A percentile compares a stretch with the other conserved stretches of the same genome.
phyloP scores from a whole-genome alignment of 306 rosid genomes.

The Carpinus viminea region DNA sequence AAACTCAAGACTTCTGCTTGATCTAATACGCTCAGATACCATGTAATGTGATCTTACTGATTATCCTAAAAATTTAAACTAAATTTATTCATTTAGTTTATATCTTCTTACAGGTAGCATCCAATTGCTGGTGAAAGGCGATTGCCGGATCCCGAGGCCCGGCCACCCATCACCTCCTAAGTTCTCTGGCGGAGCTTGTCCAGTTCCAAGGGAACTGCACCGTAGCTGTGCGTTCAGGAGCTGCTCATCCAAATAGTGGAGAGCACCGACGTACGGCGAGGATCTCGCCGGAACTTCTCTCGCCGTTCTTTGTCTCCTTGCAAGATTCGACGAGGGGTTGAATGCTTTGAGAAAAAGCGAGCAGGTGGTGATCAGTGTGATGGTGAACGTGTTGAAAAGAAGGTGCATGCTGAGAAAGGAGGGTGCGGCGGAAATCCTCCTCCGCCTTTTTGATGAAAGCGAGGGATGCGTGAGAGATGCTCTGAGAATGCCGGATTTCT shows the following conservation, averaged over 20 bases:
- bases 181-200: constrained; percentile 73
- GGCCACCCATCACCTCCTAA: constrained; percentile 57
- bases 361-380: constrained; percentile 33
- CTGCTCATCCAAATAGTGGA: constrained; percentile 48
- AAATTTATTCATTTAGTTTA: no score
- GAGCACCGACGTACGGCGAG: constrained; percentile 32
- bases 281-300: constrained; percentile 69
- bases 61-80: no score
- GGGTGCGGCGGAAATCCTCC: constrained; percentile 73
- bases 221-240: constrained; percentile 65
- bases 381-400: constrained; percentile 62
- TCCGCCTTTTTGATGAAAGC: constrained; percentile 69
- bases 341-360: constrained; percentile 49
- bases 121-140: constrained; percentile 51
- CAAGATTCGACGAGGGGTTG: constrained; percentile 75
- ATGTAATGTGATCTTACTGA: no score
- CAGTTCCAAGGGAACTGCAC: constrained; percentile 84
- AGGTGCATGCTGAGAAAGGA: constrained; percentile 80
- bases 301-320: constrained; percentile 52
- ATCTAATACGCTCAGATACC: no score
- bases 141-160: constrained; percentile 28
- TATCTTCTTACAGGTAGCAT: constrained; percentile 27
- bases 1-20: no score
- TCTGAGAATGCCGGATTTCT: constrained; percentile 46
- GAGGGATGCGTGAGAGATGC: constrained; percentile 57